These are phyloP conservation scores for Pseudozyma tsukubaensis DNA, from an alignment of 1,284 basidiomycete genomes.

Conservation along the genomic window DNA sequence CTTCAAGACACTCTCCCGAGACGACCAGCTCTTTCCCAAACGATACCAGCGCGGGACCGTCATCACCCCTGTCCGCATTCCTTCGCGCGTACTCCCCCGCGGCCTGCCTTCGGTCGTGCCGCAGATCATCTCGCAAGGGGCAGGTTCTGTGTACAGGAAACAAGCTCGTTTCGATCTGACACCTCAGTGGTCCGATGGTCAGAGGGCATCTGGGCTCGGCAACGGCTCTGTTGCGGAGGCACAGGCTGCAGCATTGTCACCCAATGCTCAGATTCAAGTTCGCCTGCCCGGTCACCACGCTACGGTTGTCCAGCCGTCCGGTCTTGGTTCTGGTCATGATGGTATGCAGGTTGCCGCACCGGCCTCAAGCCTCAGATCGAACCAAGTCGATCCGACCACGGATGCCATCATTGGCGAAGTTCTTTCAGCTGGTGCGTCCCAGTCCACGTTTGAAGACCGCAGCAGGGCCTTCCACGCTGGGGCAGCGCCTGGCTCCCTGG, in stretches of 20 bases:
- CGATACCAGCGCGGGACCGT: slow-evolving; percentile 55
- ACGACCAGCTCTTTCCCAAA: slow-evolving; percentile 62
- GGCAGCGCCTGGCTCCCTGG: slow-evolving; percentile 33
- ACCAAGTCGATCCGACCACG: slow-evolving; percentile 30
- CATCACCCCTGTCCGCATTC: slow-evolving; percentile 54
- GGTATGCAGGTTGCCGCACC: slow-evolving; percentile 15
- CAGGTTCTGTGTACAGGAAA: slow-evolving; percentile 19
- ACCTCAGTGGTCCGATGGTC: slow-evolving; percentile 29
- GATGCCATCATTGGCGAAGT: slow-evolving; percentile 51
- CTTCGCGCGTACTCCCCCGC: slow-evolving; percentile 36
- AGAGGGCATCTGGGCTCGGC: slow-evolving; percentile 9
- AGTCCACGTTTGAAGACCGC: slow-evolving; percentile 31
- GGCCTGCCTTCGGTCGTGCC: slow-evolving; percentile 32
- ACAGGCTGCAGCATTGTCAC: slow-evolving; percentile 11
- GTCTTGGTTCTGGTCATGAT: slow-evolving; percentile 8
- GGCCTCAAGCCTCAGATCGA: slow-evolving; percentile 6
- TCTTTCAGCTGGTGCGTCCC: slow-evolving; percentile 30
- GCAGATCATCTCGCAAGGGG: slow-evolving; percentile 6
- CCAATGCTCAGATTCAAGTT: slow-evolving; percentile 38
- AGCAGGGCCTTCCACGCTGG: slow-evolving; percentile 26
- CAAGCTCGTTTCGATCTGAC: slow-evolving; percentile 52
- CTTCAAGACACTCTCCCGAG: slow-evolving; percentile 55
- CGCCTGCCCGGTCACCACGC: slow-evolving; percentile 41
- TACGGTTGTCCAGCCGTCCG: slow-evolving; percentile 31
- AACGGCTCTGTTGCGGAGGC: slow-evolving; percentile 7